Percentiles rank a stretch among this genome's conserved stretches.
phyloP scores from a whole-genome alignment of 176 grass and related monocot species.

The Oryza rufipogon region DNA sequence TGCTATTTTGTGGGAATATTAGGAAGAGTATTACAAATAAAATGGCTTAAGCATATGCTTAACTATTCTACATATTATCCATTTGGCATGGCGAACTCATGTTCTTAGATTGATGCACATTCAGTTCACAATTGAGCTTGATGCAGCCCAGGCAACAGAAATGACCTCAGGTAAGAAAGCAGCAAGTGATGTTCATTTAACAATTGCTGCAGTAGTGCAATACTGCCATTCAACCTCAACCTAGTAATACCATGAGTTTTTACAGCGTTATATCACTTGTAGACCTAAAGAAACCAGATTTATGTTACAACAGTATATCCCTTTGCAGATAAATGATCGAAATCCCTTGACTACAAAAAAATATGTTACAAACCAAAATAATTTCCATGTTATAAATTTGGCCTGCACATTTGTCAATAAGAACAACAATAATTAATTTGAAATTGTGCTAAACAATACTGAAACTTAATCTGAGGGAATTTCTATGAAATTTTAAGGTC shows the following conservation, averaged over 20 bases:
- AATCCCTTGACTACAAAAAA: not conserved
- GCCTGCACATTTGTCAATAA: not conserved
- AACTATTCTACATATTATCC: not conserved
- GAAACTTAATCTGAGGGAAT: no score
- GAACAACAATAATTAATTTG: no score
- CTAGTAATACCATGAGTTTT: not conserved
- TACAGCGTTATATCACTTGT: not conserved
- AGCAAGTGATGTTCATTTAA: not conserved
- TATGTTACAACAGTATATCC: not conserved
- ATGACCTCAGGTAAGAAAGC: not conserved
- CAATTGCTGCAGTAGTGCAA: not conserved
- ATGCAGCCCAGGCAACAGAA: not conserved
- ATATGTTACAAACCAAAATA: not conserved
- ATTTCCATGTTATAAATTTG: not conserved
- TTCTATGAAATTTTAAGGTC: no score
- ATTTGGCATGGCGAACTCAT: not conserved
- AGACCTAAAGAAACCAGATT: not conserved
- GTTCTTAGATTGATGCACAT: no score
- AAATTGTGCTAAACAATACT: no score
- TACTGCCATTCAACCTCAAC: not conserved
- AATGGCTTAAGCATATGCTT: not conserved
- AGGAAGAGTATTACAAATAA: not conserved
- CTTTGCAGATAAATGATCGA: not conserved
- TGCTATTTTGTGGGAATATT: constrained; percentile 2
- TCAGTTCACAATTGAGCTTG: no score